Evolutionary conservation across 2,329 filamentous ascomycete genomes (phyloP).

Genomic region (Trichophyton mentagrophytes): DNA sequence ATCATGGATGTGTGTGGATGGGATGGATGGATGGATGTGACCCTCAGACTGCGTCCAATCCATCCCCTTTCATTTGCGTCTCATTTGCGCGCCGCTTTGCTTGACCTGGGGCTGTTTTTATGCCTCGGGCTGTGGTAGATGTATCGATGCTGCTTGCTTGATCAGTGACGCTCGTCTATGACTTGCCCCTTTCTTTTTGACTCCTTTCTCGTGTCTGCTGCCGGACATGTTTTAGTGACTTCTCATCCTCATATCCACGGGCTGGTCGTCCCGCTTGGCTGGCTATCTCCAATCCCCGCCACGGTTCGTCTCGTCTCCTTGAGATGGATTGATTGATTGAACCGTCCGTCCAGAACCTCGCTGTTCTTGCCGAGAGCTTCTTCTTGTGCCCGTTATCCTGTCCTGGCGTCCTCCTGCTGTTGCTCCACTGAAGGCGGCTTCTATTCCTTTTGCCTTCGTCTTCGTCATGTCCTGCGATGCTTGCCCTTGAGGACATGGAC

Average conservation of each 20-base stretch:
- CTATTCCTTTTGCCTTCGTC: conserved; percentile 3
- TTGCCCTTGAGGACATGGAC: conserved; percentile 3
- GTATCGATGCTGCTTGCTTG: not conserved
- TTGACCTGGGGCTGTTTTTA: not conserved
- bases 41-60: conserved; percentile 1
- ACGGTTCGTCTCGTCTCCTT: conserved; percentile 1
- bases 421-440: not conserved
- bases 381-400: conserved; percentile 1
- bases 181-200: conserved; percentile 2
- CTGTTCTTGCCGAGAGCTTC: conserved; percentile 2
- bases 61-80: conserved; percentile 4
- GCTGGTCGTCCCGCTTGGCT: conserved; percentile 4
- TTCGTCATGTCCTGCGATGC: conserved; percentile 4
- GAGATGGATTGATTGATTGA: not conserved
- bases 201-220: conserved; percentile 2
- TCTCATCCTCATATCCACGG: not conserved
- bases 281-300: conserved; percentile 2
- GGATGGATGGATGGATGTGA: conserved; percentile 4
- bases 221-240: conserved; percentile 3
- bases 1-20: conserved; percentile 2
- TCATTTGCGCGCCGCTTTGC: conserved; percentile 2
- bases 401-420: not conserved
- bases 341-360: not conserved
- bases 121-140: not conserved
- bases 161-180: not conserved